Conservation (phyloP, 140 eudicot species). For the Flaveria floridana region DNA sequence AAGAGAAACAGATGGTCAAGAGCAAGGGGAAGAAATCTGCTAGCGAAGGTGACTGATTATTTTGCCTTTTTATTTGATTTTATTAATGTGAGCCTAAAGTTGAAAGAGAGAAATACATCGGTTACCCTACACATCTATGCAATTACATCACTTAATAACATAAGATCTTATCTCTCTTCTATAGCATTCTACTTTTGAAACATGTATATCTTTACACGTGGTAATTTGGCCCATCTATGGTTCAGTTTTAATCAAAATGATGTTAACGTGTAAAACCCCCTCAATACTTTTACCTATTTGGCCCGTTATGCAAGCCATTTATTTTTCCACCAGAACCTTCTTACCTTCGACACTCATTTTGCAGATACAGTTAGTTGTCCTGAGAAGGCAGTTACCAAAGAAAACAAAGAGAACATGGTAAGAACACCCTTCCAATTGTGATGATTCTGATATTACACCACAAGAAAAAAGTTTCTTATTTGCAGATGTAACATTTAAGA, state of each 20-base stretch:
- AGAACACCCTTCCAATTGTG: background rate
- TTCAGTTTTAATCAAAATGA: too few species aligned
- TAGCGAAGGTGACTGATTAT: slow-evolving; percentile 37
- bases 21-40: slow-evolving; percentile 44
- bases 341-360: background rate
- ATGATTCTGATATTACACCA: too few species aligned
- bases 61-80: background rate
- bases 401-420: slow-evolving; percentile 85
- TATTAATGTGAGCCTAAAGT: background rate
- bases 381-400: slow-evolving; percentile 38
- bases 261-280: background rate
- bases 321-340: background rate
- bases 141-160: background rate
- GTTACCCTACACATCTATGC: background rate
- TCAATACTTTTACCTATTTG: background rate
- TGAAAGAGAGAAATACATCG: background rate
- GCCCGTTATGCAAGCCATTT: background rate
- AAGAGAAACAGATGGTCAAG: slow-evolving; percentile 43
- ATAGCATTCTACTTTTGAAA: background rate
- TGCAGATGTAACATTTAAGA: background rate
- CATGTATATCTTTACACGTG: background rate
- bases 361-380: slow-evolving; percentile 2
- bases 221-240: background rate
- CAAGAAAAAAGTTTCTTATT: background rate
- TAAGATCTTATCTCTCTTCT: background rate